Evolutionary conservation across 805 yeast species (phyloP).

Genomic region (Yueomyces sinensis): DNA sequence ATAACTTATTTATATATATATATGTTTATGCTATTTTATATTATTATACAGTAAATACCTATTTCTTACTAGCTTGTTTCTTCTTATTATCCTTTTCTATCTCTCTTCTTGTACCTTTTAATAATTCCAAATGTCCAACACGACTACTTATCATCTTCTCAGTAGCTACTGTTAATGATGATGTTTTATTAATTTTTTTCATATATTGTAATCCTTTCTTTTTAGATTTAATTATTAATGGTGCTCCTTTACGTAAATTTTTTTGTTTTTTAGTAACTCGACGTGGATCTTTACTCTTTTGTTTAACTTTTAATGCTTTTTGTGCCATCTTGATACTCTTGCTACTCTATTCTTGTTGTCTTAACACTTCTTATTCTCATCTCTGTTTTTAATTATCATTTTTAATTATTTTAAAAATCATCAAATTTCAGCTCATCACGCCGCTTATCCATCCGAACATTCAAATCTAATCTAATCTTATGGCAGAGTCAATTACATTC

Average conservation of each 20-base stretch:
- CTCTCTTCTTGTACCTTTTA: conserved; percentile 83
- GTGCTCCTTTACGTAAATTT: conserved; percentile 61
- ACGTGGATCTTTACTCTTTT: conserved; percentile 27
- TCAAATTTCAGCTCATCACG: not conserved
- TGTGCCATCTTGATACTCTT: conserved; percentile 59
- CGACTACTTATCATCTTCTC: conserved; percentile 78
- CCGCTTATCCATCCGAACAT: not conserved
- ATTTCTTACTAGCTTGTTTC: no score
- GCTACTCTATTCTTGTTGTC: conserved; percentile 1
- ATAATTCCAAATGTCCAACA: conserved; percentile 86
- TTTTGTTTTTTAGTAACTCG: conserved; percentile 46
- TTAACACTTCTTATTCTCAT: not conserved
- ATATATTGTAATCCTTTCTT: conserved; percentile 39
- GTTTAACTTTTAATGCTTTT: conserved; percentile 46
- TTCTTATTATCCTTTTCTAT: conserved; percentile 42
- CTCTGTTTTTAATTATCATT: not conserved
- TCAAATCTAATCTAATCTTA: no score
- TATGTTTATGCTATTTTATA: no score
- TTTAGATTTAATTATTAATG: conserved; percentile 55
- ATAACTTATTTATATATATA: no score
- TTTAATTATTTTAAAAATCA: not conserved
- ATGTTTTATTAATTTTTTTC: conserved; percentile 41
- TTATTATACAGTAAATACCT: no score
- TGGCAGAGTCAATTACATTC: no score
- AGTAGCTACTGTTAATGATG: conserved; percentile 42